Conservation (phyloP, 495 filamentous ascomycete genomes). For the Podospora pseudopauciseta region DNA sequence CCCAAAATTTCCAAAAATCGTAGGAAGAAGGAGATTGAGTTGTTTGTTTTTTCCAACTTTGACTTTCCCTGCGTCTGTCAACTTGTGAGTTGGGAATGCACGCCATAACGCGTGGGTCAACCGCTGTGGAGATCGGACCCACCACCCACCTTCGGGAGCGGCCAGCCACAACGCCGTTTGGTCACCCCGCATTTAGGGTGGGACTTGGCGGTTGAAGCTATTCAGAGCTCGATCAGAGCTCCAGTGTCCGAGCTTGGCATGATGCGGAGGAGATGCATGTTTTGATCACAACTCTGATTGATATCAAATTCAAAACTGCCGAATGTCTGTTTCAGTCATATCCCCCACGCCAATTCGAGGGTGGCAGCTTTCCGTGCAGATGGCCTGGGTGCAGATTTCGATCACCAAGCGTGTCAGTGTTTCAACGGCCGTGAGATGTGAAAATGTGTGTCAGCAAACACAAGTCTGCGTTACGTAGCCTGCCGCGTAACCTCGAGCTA, state of each 20-base stretch:
- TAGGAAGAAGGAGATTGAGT: neutral
- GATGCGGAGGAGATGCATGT: neutral
- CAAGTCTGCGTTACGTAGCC: neutral
- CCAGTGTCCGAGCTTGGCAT: neutral
- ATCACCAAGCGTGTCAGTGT: neutral
- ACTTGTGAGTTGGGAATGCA: slow-evolving; percentile 1
- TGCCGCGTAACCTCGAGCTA: slow-evolving; percentile 2
- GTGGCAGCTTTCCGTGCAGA: neutral
- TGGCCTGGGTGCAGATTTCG: neutral
- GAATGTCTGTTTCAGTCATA: neutral
- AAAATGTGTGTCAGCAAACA: neutral
- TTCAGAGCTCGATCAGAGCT: slow-evolving; percentile 1
- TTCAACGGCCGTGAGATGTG: neutral
- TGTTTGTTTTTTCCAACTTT: slow-evolving; percentile 1
- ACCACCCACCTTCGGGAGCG: neutral
- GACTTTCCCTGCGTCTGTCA: neutral
- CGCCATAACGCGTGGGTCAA: neutral
- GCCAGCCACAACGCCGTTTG: slow-evolving; percentile 3
- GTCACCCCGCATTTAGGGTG: neutral
- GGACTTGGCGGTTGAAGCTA: slow-evolving; percentile 2
- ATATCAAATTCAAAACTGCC: neutral
- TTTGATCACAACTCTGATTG: neutral
- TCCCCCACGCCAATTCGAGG: neutral
- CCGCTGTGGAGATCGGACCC: slow-evolving; percentile 1
- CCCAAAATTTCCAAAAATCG: neutral